Percentiles rank a stretch among this genome's conserved stretches.
Evolutionary conservation across 2,329 filamentous ascomycete genomes (phyloP).

Genomic region (Colletotrichum aenigma): DNA sequence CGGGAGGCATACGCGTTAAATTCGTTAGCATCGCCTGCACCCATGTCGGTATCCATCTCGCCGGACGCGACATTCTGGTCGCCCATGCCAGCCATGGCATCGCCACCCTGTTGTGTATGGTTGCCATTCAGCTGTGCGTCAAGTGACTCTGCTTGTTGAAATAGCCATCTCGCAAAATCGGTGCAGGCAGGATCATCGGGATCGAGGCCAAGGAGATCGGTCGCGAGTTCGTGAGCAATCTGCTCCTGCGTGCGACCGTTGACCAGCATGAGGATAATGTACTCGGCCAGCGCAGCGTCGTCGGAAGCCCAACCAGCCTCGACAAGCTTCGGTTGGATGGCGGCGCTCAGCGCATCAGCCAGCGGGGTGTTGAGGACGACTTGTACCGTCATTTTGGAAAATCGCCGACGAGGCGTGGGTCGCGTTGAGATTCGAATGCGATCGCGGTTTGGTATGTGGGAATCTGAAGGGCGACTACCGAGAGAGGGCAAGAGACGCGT

Average conservation of each 20-base stretch:
- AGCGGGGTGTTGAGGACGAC: conserved; percentile 80
- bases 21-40: conserved; percentile 54
- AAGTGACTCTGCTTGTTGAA: conserved; percentile 77
- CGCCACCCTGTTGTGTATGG: conserved; percentile 32
- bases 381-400: conserved; percentile 74
- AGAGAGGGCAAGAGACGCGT: conserved; percentile 4
- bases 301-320: conserved; percentile 92
- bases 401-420: conserved; percentile 5
- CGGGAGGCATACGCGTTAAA: conserved; percentile 61
- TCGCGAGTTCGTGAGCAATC: conserved; percentile 85
- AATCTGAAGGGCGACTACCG: background rate
- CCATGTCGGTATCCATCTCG: conserved; percentile 76
- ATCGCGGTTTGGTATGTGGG: background rate
- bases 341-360: conserved; percentile 80
- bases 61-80: conserved; percentile 38
- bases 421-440: background rate
- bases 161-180: conserved; percentile 93
- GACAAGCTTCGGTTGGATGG: conserved; percentile 88
- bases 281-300: conserved; percentile 88
- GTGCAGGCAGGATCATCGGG: conserved; percentile 83
- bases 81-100: conserved; percentile 32
- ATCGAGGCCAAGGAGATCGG: conserved; percentile 81
- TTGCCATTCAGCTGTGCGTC: conserved; percentile 66
- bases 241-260: conserved; percentile 94
- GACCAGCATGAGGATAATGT: conserved; percentile 95